Conservation (phyloP, 768 basidiomycete genomes). For the Leccinum uliginosum region DNA sequence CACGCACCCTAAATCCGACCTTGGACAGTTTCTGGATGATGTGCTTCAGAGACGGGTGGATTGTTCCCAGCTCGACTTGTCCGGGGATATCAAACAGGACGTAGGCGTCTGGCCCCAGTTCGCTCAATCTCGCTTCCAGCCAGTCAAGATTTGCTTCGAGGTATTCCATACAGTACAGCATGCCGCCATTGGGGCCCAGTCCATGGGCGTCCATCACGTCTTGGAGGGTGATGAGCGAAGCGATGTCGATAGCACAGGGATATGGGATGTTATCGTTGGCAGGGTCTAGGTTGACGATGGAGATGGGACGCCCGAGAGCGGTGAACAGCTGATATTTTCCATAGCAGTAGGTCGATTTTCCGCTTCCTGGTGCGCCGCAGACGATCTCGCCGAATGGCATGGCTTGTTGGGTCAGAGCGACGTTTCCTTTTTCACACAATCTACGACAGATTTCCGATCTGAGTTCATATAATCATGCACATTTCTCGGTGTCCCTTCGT, state of each 20-base stretch:
- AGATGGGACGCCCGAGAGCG: constrained; percentile 80
- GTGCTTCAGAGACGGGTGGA: constrained; percentile 83
- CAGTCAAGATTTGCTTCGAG: constrained; percentile 93
- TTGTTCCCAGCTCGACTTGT: constrained; percentile 96
- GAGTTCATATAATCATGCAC: too few species aligned
- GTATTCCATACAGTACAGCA: constrained; percentile 97
- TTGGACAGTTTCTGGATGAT: constrained; percentile 71
- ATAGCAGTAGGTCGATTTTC: constrained; percentile 85
- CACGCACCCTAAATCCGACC: constrained; percentile 77
- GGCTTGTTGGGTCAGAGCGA: neutral
- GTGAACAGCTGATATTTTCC: constrained; percentile 87
- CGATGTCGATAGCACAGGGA: constrained; percentile 84
- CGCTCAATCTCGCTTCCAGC: constrained; percentile 65
- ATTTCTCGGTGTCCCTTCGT: too few species aligned
- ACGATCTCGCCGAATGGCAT: constrained; percentile 91
- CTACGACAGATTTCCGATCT: too few species aligned
- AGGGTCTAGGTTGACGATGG: constrained; percentile 93
- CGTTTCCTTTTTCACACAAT: neutral
- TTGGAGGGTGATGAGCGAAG: constrained; percentile 78
- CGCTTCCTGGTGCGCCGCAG: constrained; percentile 80
- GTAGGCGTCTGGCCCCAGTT: constrained; percentile 71
- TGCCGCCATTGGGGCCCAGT: constrained; percentile 92
- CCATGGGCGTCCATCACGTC: constrained; percentile 82
- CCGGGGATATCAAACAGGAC: constrained; percentile 95
- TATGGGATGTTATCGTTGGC: constrained; percentile 89